Conservation (phyloP, 202 grass and related monocot genomes). For the Panicum virgatum region DNA sequence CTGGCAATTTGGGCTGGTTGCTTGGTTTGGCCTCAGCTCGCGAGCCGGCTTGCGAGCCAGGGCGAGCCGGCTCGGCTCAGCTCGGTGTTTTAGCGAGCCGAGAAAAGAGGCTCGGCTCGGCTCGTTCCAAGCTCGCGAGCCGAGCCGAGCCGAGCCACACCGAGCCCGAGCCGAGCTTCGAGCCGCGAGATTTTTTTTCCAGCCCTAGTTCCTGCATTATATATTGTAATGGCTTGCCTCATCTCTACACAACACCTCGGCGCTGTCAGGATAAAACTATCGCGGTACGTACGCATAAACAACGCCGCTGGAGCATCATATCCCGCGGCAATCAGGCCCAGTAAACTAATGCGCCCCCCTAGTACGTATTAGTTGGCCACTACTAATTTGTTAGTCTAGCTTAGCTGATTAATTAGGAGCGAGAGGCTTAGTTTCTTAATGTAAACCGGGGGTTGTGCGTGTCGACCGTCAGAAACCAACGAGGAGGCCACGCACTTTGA, state of each 20-base stretch:
- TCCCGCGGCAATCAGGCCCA: conserved; percentile 33
- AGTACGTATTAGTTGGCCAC: conserved; percentile 49
- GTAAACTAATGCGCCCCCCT: conserved; percentile 33
- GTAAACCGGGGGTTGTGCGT: conserved; percentile 13
- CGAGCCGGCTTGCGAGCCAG: no score
- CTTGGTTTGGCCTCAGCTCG: no score
- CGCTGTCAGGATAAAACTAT: conserved; percentile 27
- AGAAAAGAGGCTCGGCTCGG: no score
- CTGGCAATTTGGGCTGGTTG: no score
- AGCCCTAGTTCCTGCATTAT: no score
- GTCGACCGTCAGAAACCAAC: conserved; percentile 41
- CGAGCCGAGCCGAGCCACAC: no score
- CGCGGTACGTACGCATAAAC: conserved; percentile 31
- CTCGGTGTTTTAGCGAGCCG: no score
- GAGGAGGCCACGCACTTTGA: conserved; percentile 47
- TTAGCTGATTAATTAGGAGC: not conserved
- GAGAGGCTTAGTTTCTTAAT: not conserved
- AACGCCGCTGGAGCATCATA: conserved; percentile 34
- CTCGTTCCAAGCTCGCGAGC: no score
- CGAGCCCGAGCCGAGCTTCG: no score
- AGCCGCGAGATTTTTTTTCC: no score
- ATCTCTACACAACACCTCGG: conserved; percentile 39
- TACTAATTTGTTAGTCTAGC: not conserved
- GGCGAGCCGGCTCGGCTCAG: no score
- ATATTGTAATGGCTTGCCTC: conserved; percentile 47